Conservation (phyloP, 192 early-diverging fungal genomes). For the Gryganskiella cystojenkinii region DNA sequence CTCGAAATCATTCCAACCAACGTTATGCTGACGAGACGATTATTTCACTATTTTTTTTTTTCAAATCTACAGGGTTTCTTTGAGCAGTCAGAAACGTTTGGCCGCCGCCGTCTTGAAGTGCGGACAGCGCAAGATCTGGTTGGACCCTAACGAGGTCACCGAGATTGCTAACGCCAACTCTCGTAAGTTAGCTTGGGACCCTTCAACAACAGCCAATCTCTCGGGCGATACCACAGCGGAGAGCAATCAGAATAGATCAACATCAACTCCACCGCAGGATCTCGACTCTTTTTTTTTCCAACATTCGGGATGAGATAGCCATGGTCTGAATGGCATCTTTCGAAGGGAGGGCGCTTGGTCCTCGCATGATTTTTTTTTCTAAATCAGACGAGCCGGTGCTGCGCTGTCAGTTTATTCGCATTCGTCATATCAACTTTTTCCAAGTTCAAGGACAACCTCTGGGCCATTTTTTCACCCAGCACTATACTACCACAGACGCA, state of each 20-base stretch:
- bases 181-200: constrained; percentile 81
- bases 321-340: no score
- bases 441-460: no score
- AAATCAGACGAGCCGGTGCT: no score
- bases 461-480: no score
- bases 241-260: constrained; percentile 8
- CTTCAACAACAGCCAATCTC: no score
- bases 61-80: constrained; percentile 69
- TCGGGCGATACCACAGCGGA: no score
- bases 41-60: constrained; percentile 1
- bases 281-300: neutral
- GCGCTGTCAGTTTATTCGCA: no score
- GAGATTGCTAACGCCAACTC: constrained; percentile 98
- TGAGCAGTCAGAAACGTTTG: constrained; percentile 93
- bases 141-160: constrained; percentile 96
- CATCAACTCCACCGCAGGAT: no score
- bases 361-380: no score
- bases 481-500: no score
- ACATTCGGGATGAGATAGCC: neutral
- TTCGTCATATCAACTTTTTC: no score
- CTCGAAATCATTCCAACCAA: neutral
- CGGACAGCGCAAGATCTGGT: constrained; percentile 98
- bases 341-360: no score
- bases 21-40: neutral
- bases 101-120: constrained; percentile 97